These are phyloP conservation scores for Recurvomyces mirabilis DNA, from an alignment of 495 filamentous ascomycete species.

Conservation along the genomic window DNA sequence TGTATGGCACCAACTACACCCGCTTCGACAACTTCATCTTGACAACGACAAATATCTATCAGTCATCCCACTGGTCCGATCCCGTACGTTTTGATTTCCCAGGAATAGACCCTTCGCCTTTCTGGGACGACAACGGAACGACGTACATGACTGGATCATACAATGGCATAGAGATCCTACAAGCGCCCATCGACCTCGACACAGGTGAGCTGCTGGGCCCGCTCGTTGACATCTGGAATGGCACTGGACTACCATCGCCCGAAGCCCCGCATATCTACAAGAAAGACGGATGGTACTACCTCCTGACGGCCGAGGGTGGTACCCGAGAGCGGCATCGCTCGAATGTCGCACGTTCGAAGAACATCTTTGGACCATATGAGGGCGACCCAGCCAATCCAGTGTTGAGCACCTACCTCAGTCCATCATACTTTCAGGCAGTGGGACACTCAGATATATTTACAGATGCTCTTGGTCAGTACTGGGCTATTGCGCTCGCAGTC, in stretches of 20 bases:
- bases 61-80: conserved; percentile 29
- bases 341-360: conserved; percentile 2
- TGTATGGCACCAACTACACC: background rate
- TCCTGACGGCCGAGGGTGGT: conserved; percentile 57
- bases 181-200: conserved; percentile 35
- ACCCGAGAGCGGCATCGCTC: conserved; percentile 46
- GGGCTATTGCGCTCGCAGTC: conserved; percentile 40
- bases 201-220: conserved; percentile 23
- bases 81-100: conserved; percentile 28
- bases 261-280: conserved; percentile 59
- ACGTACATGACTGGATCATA: conserved; percentile 31
- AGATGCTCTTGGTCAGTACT: conserved; percentile 42
- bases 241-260: conserved; percentile 41
- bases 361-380: conserved; percentile 6
- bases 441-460: conserved; percentile 40
- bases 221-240: conserved; percentile 43
- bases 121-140: conserved; percentile 43
- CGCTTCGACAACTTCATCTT: conserved; percentile 1
- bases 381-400: conserved; percentile 2
- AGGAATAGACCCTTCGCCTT: conserved; percentile 35
- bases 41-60: conserved; percentile 10
- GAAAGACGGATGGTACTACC: conserved; percentile 54
- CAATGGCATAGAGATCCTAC: conserved; percentile 23
- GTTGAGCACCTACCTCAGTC: conserved; percentile 1
- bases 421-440: conserved; percentile 33